Percentiles rank a stretch among this genome's conserved stretches.
Evolutionary conservation across 2,329 filamentous ascomycete genomes (phyloP).

Genomic region (Aaosphaeria arxii): DNA sequence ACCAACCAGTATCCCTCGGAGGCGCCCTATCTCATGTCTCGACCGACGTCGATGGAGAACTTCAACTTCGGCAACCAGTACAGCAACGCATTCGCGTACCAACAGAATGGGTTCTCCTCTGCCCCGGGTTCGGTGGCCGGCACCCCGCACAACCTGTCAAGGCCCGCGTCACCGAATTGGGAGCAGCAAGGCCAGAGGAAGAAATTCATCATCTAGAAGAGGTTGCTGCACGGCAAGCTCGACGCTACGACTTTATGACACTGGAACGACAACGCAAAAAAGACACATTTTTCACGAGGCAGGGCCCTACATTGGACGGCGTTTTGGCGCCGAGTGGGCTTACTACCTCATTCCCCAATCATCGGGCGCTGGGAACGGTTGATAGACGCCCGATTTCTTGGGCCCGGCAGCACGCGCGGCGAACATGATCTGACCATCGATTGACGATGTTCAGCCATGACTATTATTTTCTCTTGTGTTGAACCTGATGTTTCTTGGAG

Average conservation of each 20-base stretch:
- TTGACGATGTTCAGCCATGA: no score
- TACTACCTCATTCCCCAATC: no score
- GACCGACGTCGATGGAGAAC: slow-evolving; percentile 23
- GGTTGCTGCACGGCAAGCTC: background rate
- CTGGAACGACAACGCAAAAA: background rate
- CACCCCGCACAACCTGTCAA: slow-evolving; percentile 12
- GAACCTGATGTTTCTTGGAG: no score
- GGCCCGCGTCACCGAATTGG: slow-evolving; percentile 28
- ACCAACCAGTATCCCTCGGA: slow-evolving; percentile 13
- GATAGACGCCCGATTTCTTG: no score
- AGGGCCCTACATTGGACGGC: background rate
- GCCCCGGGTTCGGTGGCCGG: slow-evolving; percentile 20
- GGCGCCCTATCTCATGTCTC: slow-evolving; percentile 10
- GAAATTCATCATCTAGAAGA: slow-evolving; percentile 10
- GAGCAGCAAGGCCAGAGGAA: slow-evolving; percentile 23
- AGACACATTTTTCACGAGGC: background rate
- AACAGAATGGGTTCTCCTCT: slow-evolving; percentile 21
- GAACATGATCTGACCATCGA: no score
- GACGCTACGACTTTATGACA: background rate
- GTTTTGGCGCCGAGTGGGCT: background rate
- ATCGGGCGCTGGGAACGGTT: no score
- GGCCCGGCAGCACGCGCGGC: no score
- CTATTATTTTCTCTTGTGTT: no score
- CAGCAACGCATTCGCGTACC: slow-evolving; percentile 7
- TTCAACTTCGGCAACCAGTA: slow-evolving; percentile 16